A percentile compares a stretch with the other conserved stretches of the same genome.
These are phyloP conservation scores for Trametes sp. DNA, from an alignment of 1,284 basidiomycete species.

Conservation along the genomic window DNA sequence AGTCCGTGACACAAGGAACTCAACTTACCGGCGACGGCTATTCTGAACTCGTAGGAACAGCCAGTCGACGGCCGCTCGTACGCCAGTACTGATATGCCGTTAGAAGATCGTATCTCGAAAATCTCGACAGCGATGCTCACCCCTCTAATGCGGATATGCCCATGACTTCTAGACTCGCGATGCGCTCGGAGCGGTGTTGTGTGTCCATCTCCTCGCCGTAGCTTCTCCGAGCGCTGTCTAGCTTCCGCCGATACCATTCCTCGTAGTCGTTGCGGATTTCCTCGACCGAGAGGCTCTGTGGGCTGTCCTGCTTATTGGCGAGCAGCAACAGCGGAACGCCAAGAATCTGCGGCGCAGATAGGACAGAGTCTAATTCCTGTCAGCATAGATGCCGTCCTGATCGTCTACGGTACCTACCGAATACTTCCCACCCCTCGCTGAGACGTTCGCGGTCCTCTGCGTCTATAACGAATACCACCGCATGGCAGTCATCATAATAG, in stretches of 20 bases:
- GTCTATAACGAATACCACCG: slow-evolving; percentile 92
- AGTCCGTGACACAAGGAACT: background rate
- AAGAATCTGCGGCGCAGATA: slow-evolving; percentile 86
- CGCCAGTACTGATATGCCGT: slow-evolving; percentile 71
- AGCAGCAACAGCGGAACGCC: slow-evolving; percentile 88
- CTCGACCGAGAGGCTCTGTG: slow-evolving; percentile 80
- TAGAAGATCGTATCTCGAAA: too few relatives aligned
- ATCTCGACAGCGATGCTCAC: too few relatives aligned
- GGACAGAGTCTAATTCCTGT: slow-evolving; percentile 69
- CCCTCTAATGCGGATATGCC: slow-evolving; percentile 90
- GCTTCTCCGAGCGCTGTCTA: slow-evolving; percentile 66
- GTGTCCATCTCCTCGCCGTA: slow-evolving; percentile 60
- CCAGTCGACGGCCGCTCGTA: slow-evolving; percentile 92
- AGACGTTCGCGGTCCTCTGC: slow-evolving; percentile 87
- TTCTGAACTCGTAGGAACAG: slow-evolving; percentile 92
- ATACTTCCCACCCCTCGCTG: slow-evolving; percentile 93
- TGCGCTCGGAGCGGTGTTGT: slow-evolving; percentile 63
- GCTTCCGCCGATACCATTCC: slow-evolving; percentile 82
- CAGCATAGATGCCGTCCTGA: background rate
- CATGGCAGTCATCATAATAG: slow-evolving; percentile 95
- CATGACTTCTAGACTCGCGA: slow-evolving; percentile 91
- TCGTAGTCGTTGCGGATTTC: slow-evolving; percentile 92
- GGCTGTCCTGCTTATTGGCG: slow-evolving; percentile 93
- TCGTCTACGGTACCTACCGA: slow-evolving; percentile 66
- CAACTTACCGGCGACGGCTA: slow-evolving; percentile 55